These are phyloP conservation scores for Tetrahymena thermophila DNA, from an alignment of 73 alveolate genomes.

Conservation along the genomic window DNA sequence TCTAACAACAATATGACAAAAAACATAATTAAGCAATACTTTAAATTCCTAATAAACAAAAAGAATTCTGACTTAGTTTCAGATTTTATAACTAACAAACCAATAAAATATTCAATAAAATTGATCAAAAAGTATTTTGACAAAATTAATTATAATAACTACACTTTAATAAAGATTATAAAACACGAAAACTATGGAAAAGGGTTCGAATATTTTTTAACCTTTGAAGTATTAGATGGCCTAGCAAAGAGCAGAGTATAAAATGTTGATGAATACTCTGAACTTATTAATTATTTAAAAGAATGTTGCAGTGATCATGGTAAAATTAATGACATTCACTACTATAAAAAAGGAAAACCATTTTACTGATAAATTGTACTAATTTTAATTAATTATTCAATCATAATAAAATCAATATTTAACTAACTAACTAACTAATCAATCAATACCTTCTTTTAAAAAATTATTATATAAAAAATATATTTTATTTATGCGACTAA, in stretches of 20 bases:
- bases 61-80: background rate
- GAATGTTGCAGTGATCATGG: background rate
- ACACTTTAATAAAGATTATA: background rate
- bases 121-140: background rate
- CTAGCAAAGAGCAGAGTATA: background rate
- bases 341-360: background rate
- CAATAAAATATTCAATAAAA: background rate
- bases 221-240: background rate
- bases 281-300: background rate
- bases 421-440: too few relatives aligned
- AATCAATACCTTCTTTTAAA: too few relatives aligned
- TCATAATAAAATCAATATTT: too few relatives aligned
- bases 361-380: background rate
- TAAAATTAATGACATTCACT: background rate
- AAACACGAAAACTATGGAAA: background rate
- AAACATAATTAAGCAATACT: background rate
- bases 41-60: background rate
- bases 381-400: too few relatives aligned
- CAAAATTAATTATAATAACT: background rate
- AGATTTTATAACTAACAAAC: background rate
- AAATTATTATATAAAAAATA: too few relatives aligned
- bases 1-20: background rate
- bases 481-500: too few relatives aligned
- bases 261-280: background rate
- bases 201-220: background rate